These are phyloP conservation scores for Aphanomyces astaci DNA, from an alignment of 352 stramenopile species.

Conservation along the genomic window DNA sequence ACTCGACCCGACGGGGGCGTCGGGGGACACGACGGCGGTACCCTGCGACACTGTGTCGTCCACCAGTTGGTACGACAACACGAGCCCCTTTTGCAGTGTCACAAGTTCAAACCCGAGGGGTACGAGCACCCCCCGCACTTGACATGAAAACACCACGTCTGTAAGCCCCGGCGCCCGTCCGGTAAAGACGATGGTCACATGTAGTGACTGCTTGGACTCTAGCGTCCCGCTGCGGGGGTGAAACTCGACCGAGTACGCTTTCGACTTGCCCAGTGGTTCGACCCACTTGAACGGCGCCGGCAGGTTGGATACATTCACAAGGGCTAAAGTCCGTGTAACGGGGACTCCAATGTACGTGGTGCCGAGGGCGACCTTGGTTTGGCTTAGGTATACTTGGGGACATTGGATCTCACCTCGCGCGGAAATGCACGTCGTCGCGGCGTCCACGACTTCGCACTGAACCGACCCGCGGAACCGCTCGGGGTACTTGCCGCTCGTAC, in stretches of 20 bases:
- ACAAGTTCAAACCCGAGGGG: slow-evolving; percentile 57
- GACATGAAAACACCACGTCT: slow-evolving; percentile 55
- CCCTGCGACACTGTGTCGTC: slow-evolving; percentile 31
- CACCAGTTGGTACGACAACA: slow-evolving; percentile 68
- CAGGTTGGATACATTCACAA: slow-evolving; percentile 79
- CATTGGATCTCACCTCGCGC: slow-evolving; percentile 66
- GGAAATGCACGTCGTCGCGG: slow-evolving; percentile 1
- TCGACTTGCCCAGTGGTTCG: slow-evolving; percentile 48
- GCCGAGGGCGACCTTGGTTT: slow-evolving; percentile 39
- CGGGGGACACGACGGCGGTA: slow-evolving; percentile 42
- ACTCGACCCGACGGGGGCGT: slow-evolving; percentile 27
- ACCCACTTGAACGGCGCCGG: slow-evolving; percentile 66
- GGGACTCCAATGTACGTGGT: slow-evolving; percentile 60
- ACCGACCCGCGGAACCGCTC: slow-evolving; percentile 49
- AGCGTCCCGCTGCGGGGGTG: slow-evolving; percentile 40
- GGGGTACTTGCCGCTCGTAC: slow-evolving; percentile 42
- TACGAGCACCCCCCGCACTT: slow-evolving; percentile 42
- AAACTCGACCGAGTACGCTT: slow-evolving; percentile 41
- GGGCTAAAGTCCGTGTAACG: slow-evolving; percentile 37
- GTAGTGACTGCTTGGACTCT: slow-evolving; percentile 52
- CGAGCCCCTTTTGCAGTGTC: slow-evolving; percentile 64
- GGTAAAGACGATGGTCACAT: slow-evolving; percentile 47
- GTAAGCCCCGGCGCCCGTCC: slow-evolving; percentile 36
- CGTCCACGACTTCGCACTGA: slow-evolving; percentile 10
- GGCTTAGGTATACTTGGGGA: slow-evolving; percentile 61